Percentiles rank a stretch among this genome's conserved stretches.
Conservation (phyloP, 768 basidiomycete species). For the Boletus subcaerulescens region DNA sequence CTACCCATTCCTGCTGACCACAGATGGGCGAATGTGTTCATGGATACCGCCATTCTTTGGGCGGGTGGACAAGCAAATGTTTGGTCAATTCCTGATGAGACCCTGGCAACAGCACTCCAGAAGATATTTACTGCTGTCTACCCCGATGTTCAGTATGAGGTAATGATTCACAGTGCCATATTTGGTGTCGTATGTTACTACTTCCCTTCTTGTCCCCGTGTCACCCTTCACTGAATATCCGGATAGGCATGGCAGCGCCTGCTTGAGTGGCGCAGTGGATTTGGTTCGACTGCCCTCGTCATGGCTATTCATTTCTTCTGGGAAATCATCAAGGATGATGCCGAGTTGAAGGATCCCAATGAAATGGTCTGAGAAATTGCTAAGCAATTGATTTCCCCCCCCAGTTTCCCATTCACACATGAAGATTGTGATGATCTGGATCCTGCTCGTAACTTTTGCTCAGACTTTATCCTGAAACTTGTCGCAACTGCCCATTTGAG, state of each 20-base stretch:
- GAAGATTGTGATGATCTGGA: background rate
- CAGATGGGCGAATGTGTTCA: too few species aligned
- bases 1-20: too few species aligned
- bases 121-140: too few species aligned
- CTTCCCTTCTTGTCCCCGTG: too few species aligned
- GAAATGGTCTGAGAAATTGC: background rate
- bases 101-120: too few species aligned
- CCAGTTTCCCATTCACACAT: background rate
- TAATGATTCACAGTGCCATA: too few species aligned
- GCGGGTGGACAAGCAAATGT: too few species aligned
- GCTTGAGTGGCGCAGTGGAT: slow-evolving; percentile 3
- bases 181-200: too few species aligned
- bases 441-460: background rate
- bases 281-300: background rate
- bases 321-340: background rate
- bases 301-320: slow-evolving; percentile 2
- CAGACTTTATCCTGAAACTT: background rate
- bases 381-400: background rate
- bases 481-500: background rate
- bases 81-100: too few species aligned
- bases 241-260: slow-evolving; percentile 3
- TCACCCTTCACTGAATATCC: too few species aligned
- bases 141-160: too few species aligned
- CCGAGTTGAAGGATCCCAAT: background rate
- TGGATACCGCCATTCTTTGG: too few species aligned